phyloP scores from a whole-genome alignment of 768 basidiomycete species.

The Holtermannia corniformis region DNA sequence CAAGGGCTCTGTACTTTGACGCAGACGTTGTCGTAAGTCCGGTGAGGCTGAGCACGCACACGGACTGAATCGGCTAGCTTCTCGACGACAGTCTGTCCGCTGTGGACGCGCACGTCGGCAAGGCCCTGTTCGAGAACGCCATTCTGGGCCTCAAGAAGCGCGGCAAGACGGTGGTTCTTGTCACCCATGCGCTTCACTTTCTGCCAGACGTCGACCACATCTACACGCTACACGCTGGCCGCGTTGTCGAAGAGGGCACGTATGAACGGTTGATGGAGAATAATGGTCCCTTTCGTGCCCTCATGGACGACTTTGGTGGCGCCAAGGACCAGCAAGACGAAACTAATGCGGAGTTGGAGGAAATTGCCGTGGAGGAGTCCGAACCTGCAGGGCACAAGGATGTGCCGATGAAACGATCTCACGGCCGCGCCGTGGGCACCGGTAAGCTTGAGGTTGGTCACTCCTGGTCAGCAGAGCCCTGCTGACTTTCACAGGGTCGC shows the following conservation, averaged over 20 bases:
- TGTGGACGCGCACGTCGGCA: slow-evolving; percentile 67
- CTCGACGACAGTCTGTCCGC: slow-evolving; percentile 30
- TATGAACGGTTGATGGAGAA: slow-evolving; percentile 49
- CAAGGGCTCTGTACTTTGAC: slow-evolving; percentile 57
- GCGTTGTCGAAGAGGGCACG: slow-evolving; percentile 49
- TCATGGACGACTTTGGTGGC: slow-evolving; percentile 58
- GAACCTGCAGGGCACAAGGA: slow-evolving; percentile 18
- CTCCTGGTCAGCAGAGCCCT: neutral
- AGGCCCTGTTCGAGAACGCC: slow-evolving; percentile 58
- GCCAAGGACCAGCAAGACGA: slow-evolving; percentile 31
- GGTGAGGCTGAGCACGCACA: slow-evolving; percentile 33
- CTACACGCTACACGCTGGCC: slow-evolving; percentile 46
- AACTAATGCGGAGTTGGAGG: slow-evolving; percentile 40
- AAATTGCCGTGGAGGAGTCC: slow-evolving; percentile 7
- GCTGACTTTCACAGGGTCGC: slow-evolving; percentile 43
- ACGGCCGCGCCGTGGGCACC: slow-evolving; percentile 47
- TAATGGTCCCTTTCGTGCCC: slow-evolving; percentile 51
- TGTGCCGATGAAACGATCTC: slow-evolving; percentile 25
- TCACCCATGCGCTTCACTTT: slow-evolving; percentile 54
- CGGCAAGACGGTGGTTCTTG: slow-evolving; percentile 51
- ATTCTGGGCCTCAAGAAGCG: slow-evolving; percentile 48
- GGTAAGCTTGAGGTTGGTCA: slow-evolving; percentile 50
- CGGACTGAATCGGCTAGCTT: slow-evolving; percentile 6
- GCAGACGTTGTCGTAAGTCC: slow-evolving; percentile 51
- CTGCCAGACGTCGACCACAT: slow-evolving; percentile 50